Percentiles rank a stretch among this genome's conserved stretches.
These are phyloP conservation scores for Rubia tinctorum DNA, from an alignment of 305 asterid species.

Conservation along the genomic window DNA sequence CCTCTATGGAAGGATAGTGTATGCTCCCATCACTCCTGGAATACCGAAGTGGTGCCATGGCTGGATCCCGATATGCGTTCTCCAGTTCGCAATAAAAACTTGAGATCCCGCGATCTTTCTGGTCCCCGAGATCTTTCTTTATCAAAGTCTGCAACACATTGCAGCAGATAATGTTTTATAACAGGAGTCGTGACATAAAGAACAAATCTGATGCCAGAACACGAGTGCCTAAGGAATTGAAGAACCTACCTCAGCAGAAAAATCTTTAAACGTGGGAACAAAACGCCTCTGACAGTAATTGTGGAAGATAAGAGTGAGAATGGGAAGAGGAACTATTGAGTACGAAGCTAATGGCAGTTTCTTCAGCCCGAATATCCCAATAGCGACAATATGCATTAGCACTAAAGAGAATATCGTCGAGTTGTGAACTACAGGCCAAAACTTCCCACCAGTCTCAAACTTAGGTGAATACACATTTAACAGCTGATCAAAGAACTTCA, in stretches of 20 bases:
- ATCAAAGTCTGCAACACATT: slow-evolving; percentile 66
- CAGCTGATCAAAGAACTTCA: slow-evolving; percentile 43
- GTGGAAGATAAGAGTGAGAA: slow-evolving; percentile 82
- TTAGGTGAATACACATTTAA: slow-evolving; percentile 71
- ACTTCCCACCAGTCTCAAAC: slow-evolving; percentile 88
- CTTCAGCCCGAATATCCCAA: slow-evolving; percentile 93
- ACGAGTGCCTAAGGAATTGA: not conserved
- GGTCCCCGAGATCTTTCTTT: slow-evolving; percentile 68
- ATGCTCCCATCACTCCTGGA: slow-evolving; percentile 35
- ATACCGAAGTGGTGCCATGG: slow-evolving; percentile 39
- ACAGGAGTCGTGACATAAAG: not conserved
- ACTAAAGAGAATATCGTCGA: slow-evolving; percentile 75
- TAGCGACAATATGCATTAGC: slow-evolving; percentile 85
- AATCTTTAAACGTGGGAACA: slow-evolving; percentile 73
- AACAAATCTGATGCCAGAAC: not conserved
- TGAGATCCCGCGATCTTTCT: slow-evolving; percentile 44
- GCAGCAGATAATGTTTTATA: slow-evolving; percentile 3
- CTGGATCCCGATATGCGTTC: slow-evolving; percentile 75
- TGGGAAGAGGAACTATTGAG: slow-evolving; percentile 79
- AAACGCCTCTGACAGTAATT: slow-evolving; percentile 83
- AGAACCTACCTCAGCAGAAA: slow-evolving; percentile 74
- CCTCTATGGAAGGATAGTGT: not conserved
- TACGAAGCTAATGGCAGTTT: slow-evolving; percentile 76
- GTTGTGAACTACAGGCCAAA: slow-evolving; percentile 94
- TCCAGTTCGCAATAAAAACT: slow-evolving; percentile 58